A percentile compares a stretch with the other conserved stretches of the same genome.
phyloP scores from a whole-genome alignment of 139 green algal genomes.

The Zygnema cylindricum region DNA sequence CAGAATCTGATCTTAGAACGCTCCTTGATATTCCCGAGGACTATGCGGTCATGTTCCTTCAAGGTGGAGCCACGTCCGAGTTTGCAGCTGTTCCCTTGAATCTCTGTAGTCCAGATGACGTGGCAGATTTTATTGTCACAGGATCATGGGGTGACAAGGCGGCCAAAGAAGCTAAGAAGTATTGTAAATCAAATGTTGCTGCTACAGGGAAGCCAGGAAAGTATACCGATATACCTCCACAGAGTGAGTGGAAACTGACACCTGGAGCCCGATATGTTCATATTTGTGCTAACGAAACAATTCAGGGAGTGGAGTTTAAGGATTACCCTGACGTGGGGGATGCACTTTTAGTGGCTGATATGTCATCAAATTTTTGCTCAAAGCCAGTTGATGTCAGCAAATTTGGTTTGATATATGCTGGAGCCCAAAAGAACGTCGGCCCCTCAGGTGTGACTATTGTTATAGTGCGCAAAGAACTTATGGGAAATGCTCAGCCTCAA shows the following conservation, averaged over 20 bases:
- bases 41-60: constrained; percentile 94
- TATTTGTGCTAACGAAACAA: constrained; percentile 99
- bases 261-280: constrained; percentile 88
- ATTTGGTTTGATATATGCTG: constrained; percentile 93
- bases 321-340: constrained; percentile 70
- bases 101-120: constrained; percentile 73
- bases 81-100: constrained; percentile 96
- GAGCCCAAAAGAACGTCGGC: constrained; percentile 99
- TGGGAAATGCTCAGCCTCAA: constrained; percentile 79
- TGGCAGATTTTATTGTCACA: constrained; percentile 93
- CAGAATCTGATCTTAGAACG: constrained; percentile 89
- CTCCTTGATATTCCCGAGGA: constrained; percentile 93
- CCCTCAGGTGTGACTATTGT: constrained; percentile 91
- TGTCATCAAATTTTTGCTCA: constrained; percentile 96
- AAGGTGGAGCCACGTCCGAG: constrained; percentile 90
- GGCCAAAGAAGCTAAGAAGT: constrained; percentile 83
- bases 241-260: constrained; percentile 85
- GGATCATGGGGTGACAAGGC: constrained; percentile 96
- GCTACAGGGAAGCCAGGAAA: constrained; percentile 64
- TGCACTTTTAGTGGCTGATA: constrained; percentile 86
- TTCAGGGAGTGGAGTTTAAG: constrained; percentile 98
- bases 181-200: constrained; percentile 66
- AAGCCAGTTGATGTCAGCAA: constrained; percentile 97
- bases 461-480: constrained; percentile 94
- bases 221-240: constrained; percentile 54